Conservation (phyloP, 2,329 filamentous ascomycete species). For the Pestalotiopsis fici region DNA sequence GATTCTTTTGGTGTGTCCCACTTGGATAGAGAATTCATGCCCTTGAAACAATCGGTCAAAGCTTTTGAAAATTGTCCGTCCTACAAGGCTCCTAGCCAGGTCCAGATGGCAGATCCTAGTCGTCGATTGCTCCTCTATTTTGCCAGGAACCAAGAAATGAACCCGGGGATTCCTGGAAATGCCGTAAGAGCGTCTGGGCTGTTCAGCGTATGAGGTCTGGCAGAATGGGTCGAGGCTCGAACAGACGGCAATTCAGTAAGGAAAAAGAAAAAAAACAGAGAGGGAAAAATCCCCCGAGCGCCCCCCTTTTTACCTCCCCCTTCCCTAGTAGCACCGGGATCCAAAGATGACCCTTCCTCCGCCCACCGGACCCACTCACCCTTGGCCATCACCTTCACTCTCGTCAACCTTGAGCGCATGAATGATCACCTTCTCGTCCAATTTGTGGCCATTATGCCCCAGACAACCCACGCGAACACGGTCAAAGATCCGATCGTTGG, state of each 20-base stretch:
- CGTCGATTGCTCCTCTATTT: not conserved
- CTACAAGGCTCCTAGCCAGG: not conserved
- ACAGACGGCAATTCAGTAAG: too few species aligned
- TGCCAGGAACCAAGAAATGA: not conserved
- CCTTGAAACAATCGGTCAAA: not conserved
- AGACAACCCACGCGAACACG: not conserved
- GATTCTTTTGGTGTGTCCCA: not conserved
- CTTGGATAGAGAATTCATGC: not conserved
- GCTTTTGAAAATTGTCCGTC: not conserved
- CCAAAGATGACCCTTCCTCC: not conserved
- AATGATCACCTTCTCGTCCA: constrained; percentile 6
- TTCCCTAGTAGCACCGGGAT: not conserved
- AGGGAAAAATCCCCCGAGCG: not conserved
- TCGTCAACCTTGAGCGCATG: not conserved
- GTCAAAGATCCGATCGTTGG: not conserved
- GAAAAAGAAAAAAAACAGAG: not conserved
- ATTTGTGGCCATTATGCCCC: not conserved
- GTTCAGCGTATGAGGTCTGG: not conserved
- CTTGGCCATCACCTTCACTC: not conserved
- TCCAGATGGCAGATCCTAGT: not conserved
- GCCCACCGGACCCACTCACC: not conserved
- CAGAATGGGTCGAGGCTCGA: not conserved
- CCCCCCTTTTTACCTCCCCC: not conserved
- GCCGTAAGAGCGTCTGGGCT: not conserved
- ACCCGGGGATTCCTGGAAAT: not conserved